phyloP scores from a whole-genome alignment of 208 protist species.

The Phytomonas francai region DNA sequence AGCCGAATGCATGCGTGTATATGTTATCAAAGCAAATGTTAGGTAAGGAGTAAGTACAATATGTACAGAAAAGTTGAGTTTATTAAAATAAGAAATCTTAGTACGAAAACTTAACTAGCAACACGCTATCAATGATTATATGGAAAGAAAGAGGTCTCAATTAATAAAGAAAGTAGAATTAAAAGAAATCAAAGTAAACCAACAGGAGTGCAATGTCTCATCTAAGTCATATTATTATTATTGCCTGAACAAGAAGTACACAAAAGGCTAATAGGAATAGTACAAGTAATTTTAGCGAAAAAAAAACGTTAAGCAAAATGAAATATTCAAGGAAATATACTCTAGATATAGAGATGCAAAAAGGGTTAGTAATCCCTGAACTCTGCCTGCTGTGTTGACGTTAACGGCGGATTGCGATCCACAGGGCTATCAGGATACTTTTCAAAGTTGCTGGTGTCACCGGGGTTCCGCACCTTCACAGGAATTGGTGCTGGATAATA shows the following conservation, averaged over 20 bases:
- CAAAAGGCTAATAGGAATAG: not conserved
- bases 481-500: slow-evolving; percentile 79
- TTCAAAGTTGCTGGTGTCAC: slow-evolving; percentile 88
- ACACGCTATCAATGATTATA: slow-evolving; percentile 7
- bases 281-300: not conserved
- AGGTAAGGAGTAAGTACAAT: not conserved
- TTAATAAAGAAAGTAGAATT: not conserved
- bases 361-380: slow-evolving; percentile 59
- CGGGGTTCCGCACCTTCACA: slow-evolving; percentile 64
- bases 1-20: slow-evolving; percentile 8
- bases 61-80: slow-evolving; percentile 6
- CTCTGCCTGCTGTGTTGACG: slow-evolving; percentile 72
- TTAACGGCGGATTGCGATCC: slow-evolving; percentile 45
- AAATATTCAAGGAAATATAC: not conserved
- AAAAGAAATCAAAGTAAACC: no score
- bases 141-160: not conserved
- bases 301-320: not conserved
- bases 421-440: slow-evolving; percentile 76
- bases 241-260: not conserved
- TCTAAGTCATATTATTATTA: no score
- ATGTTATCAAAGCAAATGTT: not conserved
- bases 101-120: not conserved
- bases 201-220: no score
- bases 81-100: slow-evolving; percentile 16
- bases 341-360: not conserved